Base-by-base conservation (phyloP, 1,139 yeast genomes). In the Pichia inconspicua region DNA sequence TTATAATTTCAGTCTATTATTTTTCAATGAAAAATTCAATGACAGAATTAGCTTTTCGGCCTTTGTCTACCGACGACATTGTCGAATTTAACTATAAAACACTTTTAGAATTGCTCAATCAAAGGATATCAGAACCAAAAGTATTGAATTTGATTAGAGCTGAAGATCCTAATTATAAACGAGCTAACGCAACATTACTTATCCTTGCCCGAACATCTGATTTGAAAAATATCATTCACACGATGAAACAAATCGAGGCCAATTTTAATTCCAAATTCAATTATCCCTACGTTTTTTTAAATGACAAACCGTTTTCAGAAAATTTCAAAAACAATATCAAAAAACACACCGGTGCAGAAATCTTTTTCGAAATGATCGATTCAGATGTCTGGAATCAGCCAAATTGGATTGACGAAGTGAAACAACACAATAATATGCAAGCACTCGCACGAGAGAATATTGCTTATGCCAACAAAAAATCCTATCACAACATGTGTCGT, bases 401-500 rank as follows among this genome's bases (percentile, higher is more conserved):
- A 0, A 58, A 58, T 0, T 64, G 62, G 55, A 78, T 85, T 34
- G 84, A 84, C 60, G 44, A 44, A 0, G 65, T 58, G 8, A 71
- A 68, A 36, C 78, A 75, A 53, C 50, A 56, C 4, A 57, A 64
- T 36, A 75, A 70, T 5, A 71, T 72, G 70, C 61, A 66, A 36
- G 56, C 64, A 37, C 53, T 82, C 56, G 64, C 60, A 4, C 62
- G 67, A 22, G 71, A 77, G 42, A 67, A 75, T 17, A 77, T 85
- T 10, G 82, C 84, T 4, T 84, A 84, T 59, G 86, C 90, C 1
- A 69, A 70, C 38, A 71, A 67, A 63, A 66, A 61, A n/a, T 80
- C 87, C 0, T 85, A 85, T 60, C 92, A 83, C 58, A 80, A 83
- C 58, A 84, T 84, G 94, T 84, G 94, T 59, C 69, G 92, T 31